Base-by-base conservation (phyloP, 495 filamentous ascomycete genomes). In the Physcia stellaris region DNA sequence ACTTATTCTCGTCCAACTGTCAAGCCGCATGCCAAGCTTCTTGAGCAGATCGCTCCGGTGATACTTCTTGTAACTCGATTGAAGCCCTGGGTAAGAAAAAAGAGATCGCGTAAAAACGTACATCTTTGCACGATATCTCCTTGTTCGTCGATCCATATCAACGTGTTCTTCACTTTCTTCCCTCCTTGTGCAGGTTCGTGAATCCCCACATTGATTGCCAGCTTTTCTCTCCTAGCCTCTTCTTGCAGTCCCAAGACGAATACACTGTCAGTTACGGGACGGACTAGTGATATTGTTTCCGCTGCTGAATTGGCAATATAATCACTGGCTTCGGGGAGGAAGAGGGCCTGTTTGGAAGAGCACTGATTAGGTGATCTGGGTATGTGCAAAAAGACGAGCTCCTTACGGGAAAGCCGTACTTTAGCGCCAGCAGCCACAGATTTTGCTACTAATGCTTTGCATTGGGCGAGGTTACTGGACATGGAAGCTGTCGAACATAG, bases 291-390 rank as follows among this genome's bases (percentile, higher is more conserved):
- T 6, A 86, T 53, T 0, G 76, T 77, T 50, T 88, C 80, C 6
- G 70, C 57, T 19, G 73, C 56, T 1, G 74, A 75, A 12, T 66
- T 63, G 30, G 71, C 75, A 44, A 94, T 86, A 64, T 93, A 95
- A 60, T 94, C 87, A 41, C 70, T 76, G 28, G 87, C 87, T 67
- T 95, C 86, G 13, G 86, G 90, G 43, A 95, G 80, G 58, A 94
- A 94, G 37, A 95, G 66, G 19, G 80, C 75, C 82, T 88, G 27
- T 35, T 11, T 6, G 32, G 27, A 30, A 44, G 39, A 37, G 33
- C n/a, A 32, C 3, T 3, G 12, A 0, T 19, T 12, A 13, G 4
- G 12, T 10, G 28, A 19, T 7, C 11, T 15, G 24, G 15, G 20
- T 23, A 33, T 20, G 22, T 24, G 33, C 24, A 22, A 15, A 35